A percentile compares a stretch with the other conserved stretches of the same genome.
phyloP scores from a whole-genome alignment of 1,139 yeast genomes.

The Pneumocystis sp. region DNA sequence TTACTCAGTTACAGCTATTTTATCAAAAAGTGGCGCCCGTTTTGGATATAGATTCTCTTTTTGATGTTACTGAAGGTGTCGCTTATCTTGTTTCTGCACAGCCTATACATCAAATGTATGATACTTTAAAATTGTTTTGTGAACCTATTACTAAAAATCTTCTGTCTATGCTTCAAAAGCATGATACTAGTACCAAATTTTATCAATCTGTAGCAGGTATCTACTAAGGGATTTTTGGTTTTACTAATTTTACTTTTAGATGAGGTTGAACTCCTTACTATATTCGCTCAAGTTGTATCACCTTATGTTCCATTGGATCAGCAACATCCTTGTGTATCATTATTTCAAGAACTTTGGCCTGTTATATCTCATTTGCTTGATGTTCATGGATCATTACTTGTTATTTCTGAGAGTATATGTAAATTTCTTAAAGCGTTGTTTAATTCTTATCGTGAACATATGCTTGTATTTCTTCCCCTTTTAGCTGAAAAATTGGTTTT shows the following conservation, averaged over 20 bases:
- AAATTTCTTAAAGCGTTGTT: constrained; percentile 54
- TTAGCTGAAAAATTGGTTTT: constrained; percentile 48
- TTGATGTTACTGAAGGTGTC: constrained; percentile 78
- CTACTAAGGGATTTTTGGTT: not conserved
- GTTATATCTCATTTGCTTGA: constrained; percentile 35
- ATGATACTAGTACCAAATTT: constrained; percentile 10
- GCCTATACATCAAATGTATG: constrained; percentile 30
- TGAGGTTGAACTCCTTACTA: constrained; percentile 56
- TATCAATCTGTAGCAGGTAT: not conserved
- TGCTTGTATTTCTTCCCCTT: constrained; percentile 46
- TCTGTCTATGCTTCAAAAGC: constrained; percentile 14
- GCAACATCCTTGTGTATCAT: constrained; percentile 38
- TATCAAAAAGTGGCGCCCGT: constrained; percentile 45
- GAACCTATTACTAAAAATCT: constrained; percentile 48
- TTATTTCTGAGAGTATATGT: constrained; percentile 58
- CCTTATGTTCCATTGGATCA: constrained; percentile 16
- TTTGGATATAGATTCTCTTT: constrained; percentile 54
- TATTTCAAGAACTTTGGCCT: constrained; percentile 50
- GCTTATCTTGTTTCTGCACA: constrained; percentile 65
- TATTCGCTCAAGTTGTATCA: constrained; percentile 49
- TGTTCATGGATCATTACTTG: constrained; percentile 38
- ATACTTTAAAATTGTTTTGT: constrained; percentile 44
- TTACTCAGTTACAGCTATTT: constrained; percentile 64
- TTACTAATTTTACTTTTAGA: constrained; percentile 40
- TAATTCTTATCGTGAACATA: constrained; percentile 51